These are phyloP conservation scores for Yarrowia sp. DNA, from an alignment of 805 yeast genomes.

Conservation along the genomic window DNA sequence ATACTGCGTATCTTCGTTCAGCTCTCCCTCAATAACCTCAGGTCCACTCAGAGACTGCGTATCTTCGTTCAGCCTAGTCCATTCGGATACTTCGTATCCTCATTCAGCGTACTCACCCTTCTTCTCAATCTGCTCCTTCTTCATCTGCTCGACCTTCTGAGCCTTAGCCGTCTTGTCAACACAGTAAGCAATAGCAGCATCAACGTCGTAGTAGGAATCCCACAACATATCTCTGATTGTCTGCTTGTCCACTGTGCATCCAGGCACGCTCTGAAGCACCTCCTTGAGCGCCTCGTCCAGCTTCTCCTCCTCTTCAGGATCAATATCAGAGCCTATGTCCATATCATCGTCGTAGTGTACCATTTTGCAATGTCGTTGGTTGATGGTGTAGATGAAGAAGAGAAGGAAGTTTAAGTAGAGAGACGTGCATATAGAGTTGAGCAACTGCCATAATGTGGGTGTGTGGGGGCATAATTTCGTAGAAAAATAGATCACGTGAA, in stretches of 20 bases:
- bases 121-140: constrained; percentile 3
- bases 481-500: too few species aligned
- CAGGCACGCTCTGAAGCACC: constrained; percentile 6
- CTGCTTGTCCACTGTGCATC: constrained; percentile 5
- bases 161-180: constrained; percentile 21
- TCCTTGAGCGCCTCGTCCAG: constrained; percentile 19
- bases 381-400: neutral
- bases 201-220: constrained; percentile 27
- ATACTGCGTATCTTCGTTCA: neutral
- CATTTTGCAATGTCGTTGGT: neutral
- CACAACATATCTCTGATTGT: constrained; percentile 17
- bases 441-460: too few species aligned
- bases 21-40: too few species aligned
- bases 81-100: neutral
- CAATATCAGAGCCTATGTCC: constrained; percentile 5
- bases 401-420: neutral
- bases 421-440: too few species aligned
- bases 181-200: constrained; percentile 15
- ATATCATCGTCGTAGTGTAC: constrained; percentile 20
- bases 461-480: too few species aligned
- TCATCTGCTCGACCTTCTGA: neutral
- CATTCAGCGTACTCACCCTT: neutral
- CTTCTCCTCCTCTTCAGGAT: constrained; percentile 26
- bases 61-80: too few species aligned
- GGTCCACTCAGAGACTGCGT: neutral